Conservation (phyloP, 768 basidiomycete species). For the Steccherinum ochraceum region DNA sequence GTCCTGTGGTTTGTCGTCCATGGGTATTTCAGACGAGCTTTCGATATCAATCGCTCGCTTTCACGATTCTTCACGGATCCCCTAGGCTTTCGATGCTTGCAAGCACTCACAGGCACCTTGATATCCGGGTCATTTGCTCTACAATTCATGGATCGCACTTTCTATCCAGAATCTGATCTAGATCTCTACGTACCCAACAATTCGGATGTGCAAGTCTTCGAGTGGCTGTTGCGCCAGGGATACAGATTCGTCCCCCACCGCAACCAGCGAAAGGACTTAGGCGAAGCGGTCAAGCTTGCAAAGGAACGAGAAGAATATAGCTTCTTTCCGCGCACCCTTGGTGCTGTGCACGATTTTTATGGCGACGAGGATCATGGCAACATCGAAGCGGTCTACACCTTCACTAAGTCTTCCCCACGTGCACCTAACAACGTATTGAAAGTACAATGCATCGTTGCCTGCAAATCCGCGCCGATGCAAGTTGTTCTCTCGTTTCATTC, state of each 20-base stretch:
- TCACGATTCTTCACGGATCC: conserved; percentile 30
- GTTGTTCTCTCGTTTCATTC: conserved; percentile 42
- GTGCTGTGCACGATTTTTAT: neutral
- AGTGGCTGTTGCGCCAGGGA: conserved; percentile 28
- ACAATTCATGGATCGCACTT: conserved; percentile 40
- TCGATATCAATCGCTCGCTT: conserved; percentile 29
- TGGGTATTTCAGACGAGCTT: conserved; percentile 23
- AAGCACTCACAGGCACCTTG: conserved; percentile 34
- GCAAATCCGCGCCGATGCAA: conserved; percentile 26
- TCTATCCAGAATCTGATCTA: conserved; percentile 41
- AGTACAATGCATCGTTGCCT: conserved; percentile 37
- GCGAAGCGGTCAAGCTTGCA: conserved; percentile 4
- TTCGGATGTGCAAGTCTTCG: conserved; percentile 26
- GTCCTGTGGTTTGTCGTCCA: conserved; percentile 10
- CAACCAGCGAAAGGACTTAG: conserved; percentile 13
- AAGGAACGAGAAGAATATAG: no score
- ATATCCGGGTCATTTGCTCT: conserved; percentile 50
- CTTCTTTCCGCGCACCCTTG: neutral
- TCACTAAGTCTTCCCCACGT: conserved; percentile 14
- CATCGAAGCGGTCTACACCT: conserved; percentile 25
- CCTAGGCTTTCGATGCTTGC: conserved; percentile 36
- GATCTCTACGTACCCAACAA: conserved; percentile 40
- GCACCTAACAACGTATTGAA: conserved; percentile 12
- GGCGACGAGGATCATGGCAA: neutral
- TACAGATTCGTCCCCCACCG: conserved; percentile 23